Conservation (phyloP, 169 alveolate genomes). For the Eimeria mitis region DNA sequence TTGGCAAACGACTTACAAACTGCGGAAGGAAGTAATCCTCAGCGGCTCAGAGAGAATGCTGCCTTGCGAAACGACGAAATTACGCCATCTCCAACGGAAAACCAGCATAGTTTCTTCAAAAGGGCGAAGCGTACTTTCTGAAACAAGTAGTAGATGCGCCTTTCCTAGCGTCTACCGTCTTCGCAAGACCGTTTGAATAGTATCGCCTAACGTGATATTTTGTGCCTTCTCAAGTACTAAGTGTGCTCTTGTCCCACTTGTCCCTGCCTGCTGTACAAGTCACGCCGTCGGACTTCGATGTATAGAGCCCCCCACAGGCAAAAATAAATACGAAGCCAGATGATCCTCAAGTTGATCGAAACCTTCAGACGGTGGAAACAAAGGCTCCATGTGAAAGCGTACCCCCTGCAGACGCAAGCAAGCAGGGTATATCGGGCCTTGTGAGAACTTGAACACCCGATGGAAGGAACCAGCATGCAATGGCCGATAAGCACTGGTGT, state of each 20-base stretch:
- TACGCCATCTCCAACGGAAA: background rate
- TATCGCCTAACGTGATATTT: too few species aligned
- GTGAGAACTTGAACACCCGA: background rate
- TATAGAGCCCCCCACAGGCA: too few species aligned
- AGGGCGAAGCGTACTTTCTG: background rate
- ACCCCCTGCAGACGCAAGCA: background rate
- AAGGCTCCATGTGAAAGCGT: background rate
- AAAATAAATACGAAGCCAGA: background rate
- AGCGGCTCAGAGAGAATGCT: background rate
- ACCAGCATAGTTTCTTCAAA: background rate
- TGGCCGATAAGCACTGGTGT: background rate
- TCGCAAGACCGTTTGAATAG: background rate
- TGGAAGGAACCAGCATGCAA: background rate
- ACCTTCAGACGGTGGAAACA: background rate
- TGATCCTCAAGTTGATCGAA: background rate
- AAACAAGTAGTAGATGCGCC: background rate
- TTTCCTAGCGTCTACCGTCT: too few species aligned
- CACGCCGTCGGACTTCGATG: background rate
- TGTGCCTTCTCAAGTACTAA: too few species aligned
- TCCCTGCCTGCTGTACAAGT: background rate
- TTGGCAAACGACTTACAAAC: background rate
- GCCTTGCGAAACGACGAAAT: background rate
- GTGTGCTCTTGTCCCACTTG: background rate
- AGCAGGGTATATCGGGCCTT: background rate
- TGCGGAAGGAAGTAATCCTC: background rate